Base-by-base conservation (phyloP, 2,329 filamentous ascomycete species). In the Xylariaceae sp. region DNA sequence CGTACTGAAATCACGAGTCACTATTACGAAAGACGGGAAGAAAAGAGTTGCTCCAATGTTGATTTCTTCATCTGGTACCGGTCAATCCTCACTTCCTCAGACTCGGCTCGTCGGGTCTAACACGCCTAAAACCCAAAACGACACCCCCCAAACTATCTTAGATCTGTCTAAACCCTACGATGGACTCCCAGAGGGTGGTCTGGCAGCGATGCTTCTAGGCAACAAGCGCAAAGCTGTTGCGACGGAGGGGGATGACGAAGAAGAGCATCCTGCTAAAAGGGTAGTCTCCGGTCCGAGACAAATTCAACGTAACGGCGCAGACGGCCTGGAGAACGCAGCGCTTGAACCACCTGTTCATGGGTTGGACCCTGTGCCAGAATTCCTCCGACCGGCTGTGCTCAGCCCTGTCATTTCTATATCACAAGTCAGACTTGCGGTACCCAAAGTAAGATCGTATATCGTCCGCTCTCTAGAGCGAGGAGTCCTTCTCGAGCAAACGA, bases 111-210 rank as follows among this genome's bases (percentile, higher is more conserved):
- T 96, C 59, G 89, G 90, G 37, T 84, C 89, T 9, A 84, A 84
- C 7, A 80, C 83, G 7, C 80, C 78, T 11, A 88, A 81, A 60
- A 73, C 75, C 0, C 84, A 86, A 56, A 83, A 80, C 54, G 90
- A 94, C 60, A 79, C 85, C 0, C 90, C 91, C 0, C 87, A 91
- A 64, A 88, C 88, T 8, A 85, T 92, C 26, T 74, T 99, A 6
- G 94, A 99, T 70, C 78, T 99, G 2, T 94, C 89, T 12, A 95
- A 94, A 66, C 94, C 94, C 0, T 96, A 91, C 60, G 92, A 99
- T 62, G 91, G 92, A 1, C 77, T 97, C 42, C 94, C 94, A 0
- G 90, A 88, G 68, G 94, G 94, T 29, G 94, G 94, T 2, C 79
- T 99, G 19, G 84, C 89, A 1, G 81, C 89, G 2, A 83, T 99